phyloP scores from a whole-genome alignment of 2,329 filamentous ascomycete species.

The Meredithiella fracta region DNA sequence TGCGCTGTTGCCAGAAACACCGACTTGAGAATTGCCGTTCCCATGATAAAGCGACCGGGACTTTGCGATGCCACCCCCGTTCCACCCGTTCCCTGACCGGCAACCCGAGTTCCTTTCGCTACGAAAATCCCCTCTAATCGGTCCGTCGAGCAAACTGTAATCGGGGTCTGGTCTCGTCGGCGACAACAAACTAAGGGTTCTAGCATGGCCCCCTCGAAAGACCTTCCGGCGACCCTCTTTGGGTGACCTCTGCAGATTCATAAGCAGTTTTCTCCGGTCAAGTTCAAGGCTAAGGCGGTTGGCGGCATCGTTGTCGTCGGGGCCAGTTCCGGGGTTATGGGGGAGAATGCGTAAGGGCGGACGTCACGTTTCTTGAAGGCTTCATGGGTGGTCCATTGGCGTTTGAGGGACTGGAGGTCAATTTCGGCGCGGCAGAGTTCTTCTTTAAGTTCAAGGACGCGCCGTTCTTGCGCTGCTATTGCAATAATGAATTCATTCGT shows the following conservation, averaged over 20 bases:
- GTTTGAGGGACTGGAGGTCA: conserved; percentile 62
- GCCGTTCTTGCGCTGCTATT: conserved; percentile 80
- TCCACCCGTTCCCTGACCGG: too few species aligned
- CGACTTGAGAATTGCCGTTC: conserved; percentile 6
- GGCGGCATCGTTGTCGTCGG: conserved; percentile 25
- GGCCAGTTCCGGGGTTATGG: conserved; percentile 15
- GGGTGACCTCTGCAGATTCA: conserved; percentile 33
- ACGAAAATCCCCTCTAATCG: conserved; percentile 26
- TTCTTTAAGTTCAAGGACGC: conserved; percentile 78
- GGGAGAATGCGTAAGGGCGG: conserved; percentile 16
- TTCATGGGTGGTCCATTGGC: conserved; percentile 66
- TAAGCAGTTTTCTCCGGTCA: conserved; percentile 54
- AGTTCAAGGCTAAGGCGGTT: conserved; percentile 40
- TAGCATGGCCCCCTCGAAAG: conserved; percentile 48
- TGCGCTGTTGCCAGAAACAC: conserved; percentile 11
- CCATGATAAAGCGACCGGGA: conserved; percentile 7
- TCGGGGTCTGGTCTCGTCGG: conserved; percentile 34
- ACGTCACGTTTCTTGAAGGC: conserved; percentile 58
- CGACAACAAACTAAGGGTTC: conserved; percentile 68
- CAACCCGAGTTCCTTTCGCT: too few species aligned
- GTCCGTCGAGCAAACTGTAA: conserved; percentile 29
- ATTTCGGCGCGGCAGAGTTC: conserved; percentile 71
- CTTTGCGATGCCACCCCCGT: conserved; percentile 8
- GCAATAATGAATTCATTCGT: conserved; percentile 64
- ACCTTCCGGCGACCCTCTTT: conserved; percentile 38